Conservation (phyloP, 768 basidiomycete species). For the Tulasnella sp. region DNA sequence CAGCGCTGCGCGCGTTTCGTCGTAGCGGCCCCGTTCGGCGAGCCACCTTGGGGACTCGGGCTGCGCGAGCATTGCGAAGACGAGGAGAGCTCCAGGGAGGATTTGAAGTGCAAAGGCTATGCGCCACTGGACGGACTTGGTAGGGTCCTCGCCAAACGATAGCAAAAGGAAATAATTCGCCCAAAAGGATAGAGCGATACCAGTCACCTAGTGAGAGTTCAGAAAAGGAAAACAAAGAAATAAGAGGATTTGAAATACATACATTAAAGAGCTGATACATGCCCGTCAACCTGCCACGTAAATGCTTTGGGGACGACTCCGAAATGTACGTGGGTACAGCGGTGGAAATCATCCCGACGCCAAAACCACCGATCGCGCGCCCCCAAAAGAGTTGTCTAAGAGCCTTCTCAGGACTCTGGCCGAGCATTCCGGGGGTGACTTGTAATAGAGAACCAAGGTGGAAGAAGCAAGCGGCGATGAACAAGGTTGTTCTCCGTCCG, state of each 20-base stretch:
- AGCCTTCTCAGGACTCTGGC: constrained; percentile 21
- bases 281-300: constrained; percentile 39
- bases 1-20: constrained; percentile 46
- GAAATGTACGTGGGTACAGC: constrained; percentile 41
- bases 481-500: constrained; percentile 37
- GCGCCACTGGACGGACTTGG: constrained; percentile 37
- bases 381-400: constrained; percentile 29
- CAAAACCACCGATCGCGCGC: constrained; percentile 20
- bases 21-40: constrained; percentile 46
- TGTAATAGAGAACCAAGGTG: constrained; percentile 38
- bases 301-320: constrained; percentile 36
- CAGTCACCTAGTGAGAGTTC: neutral
- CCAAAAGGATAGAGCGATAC: constrained; percentile 9
- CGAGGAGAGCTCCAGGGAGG: constrained; percentile 52
- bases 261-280: constrained; percentile 19
- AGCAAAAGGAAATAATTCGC: neutral
- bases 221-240: neutral
- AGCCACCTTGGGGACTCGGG: constrained; percentile 72
- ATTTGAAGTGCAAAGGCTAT: constrained; percentile 70
- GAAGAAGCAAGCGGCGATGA: constrained; percentile 37
- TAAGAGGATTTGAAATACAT: no score
- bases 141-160: neutral
- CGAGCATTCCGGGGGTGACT: constrained; percentile 23
- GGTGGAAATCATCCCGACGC: constrained; percentile 17
- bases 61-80: constrained; percentile 36